Conservation (phyloP, 2,329 filamentous ascomycete species). For the Dothistroma pini region DNA sequence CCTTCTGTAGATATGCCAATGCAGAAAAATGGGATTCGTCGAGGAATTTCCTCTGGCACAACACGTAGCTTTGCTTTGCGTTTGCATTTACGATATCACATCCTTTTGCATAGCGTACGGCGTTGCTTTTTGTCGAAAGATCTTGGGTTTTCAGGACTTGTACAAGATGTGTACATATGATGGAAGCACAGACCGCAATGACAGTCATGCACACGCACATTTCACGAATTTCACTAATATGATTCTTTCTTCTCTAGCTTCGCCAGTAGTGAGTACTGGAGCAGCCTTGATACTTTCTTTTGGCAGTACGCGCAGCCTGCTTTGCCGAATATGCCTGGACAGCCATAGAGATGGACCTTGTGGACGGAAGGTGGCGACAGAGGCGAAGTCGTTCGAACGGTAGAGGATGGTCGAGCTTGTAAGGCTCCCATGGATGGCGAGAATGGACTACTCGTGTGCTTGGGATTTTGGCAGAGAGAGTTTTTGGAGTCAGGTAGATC, state of each 20-base stretch:
- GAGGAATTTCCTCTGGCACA: conserved; percentile 81
- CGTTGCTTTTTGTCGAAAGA: conserved; percentile 1
- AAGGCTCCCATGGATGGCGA: background rate
- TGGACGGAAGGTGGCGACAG: background rate
- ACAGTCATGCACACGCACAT: conserved; percentile 3
- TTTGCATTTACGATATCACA: background rate
- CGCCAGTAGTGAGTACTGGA: conserved; percentile 28
- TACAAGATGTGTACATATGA: conserved; percentile 6
- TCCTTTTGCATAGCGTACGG: conserved; percentile 13
- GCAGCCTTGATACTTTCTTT: conserved; percentile 24
- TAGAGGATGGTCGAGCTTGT: background rate
- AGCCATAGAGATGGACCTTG: background rate
- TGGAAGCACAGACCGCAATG: background rate
- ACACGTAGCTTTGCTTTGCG: conserved; percentile 44
- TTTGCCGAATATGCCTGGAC: conserved; percentile 16
- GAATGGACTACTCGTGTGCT: background rate
- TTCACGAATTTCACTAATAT: conserved; percentile 11
- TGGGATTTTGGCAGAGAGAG: too few species aligned
- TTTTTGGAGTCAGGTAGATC: too few species aligned
- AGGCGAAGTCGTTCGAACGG: background rate
- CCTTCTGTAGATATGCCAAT: conserved; percentile 60
- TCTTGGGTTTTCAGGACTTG: background rate
- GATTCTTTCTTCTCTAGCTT: conserved; percentile 21
- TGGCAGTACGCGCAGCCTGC: conserved; percentile 23
- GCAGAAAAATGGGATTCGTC: conserved; percentile 86